Evolutionary conservation across 2,329 filamentous ascomycete species (phyloP), one percentile per base, ranked within the genome.

Genomic region (Coniella vitis): DNA sequence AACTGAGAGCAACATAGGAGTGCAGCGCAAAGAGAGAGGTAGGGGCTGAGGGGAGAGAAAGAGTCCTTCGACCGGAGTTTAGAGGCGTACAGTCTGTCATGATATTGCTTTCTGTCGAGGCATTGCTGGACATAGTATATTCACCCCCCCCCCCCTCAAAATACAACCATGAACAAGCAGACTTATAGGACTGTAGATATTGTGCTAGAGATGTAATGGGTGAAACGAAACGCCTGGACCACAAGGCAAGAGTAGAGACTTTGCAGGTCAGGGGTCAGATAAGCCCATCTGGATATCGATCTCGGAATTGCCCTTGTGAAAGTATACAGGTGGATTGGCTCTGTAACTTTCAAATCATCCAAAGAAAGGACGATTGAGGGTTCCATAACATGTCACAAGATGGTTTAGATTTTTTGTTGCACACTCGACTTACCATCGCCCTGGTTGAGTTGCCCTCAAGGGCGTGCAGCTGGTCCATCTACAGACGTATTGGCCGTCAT

Each of bases 141-240:
- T 19, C n/a, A n/a, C n/a, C n/a, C n/a, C n/a, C n/a, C n/a, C n/a
- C n/a, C n/a, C n/a, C n/a, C n/a, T n/a, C 20, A 38, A 16, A 10
- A 19, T 31, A 22, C 7, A 35, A 16, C 7, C 16, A 21, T 32
- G 13, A 7, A 44, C n/a, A 20, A 48, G 13, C 31, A n/a, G 12
- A 4, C 29, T 21, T 2, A 3, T 16, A 1, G 7, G n/a, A 36
- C 20, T 13, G 20, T 21, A 41, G 4, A 20, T 13, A 7, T 10
- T 16, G 14, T 32, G 7, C 3, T 20, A 47, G 35, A 55, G 52
- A 73, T 81, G 78, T 83, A 59, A 71, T 73, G 76, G 73, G 77
- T 74, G 72, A 79, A 82, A 83, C 78, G 78, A 82, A 75, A 73
- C 68, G 70, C 75, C 74, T 65, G 64, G 68, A 72, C 72, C 73